Evolutionary conservation across 2,329 filamentous ascomycete genomes (phyloP), one percentile per base, ranked within the genome.

Genomic region (Hypoxylon sp.): DNA sequence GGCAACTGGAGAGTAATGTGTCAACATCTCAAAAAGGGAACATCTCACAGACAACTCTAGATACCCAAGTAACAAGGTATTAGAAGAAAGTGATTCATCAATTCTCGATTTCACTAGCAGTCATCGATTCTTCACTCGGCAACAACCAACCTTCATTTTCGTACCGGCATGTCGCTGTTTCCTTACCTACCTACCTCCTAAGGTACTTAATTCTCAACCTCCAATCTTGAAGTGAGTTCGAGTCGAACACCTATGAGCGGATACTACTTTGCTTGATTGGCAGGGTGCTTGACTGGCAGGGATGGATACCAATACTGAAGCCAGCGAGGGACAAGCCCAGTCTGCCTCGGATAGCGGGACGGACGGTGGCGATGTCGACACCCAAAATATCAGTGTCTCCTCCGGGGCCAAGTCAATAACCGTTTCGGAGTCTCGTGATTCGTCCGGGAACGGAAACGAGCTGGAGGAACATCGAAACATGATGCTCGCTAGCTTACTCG

Each of bases 401-500:
- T 62, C 61, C 19, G 52, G 54, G 3, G 34, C 44, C 13, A 57
- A 50, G 10, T 64, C 57, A 10, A 54, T 68, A 22, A 65, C 68
- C 17, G 49, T 62, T 30, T 56, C 68, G 26, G 53, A 62, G 2
- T 58, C 63, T 28, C 41, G 32, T 5, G 56, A 54, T 19, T 46
- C 51, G 19, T 48, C 55, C 15, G 55, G 62, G 22, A 67, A 64
- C 62, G 59, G 60, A 20, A 58, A 60, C 11, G 55, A 58, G 50
- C 49, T 72, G 24, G 72, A 73, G 39, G 71, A 69, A 50, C 73
- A 75, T 67, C 72, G 74, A 59, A 70, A 74, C 57, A 73, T 76
- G 70, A 72, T 76, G 65, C 67, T 76, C 41, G 73, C 74, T 24
- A 72, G 68, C 55, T 56, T 76, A 34, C 73, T 76, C n/a, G 74